Evolutionary conservation across 1,284 basidiomycete species (phyloP).

Genomic region (Athelia sp.): DNA sequence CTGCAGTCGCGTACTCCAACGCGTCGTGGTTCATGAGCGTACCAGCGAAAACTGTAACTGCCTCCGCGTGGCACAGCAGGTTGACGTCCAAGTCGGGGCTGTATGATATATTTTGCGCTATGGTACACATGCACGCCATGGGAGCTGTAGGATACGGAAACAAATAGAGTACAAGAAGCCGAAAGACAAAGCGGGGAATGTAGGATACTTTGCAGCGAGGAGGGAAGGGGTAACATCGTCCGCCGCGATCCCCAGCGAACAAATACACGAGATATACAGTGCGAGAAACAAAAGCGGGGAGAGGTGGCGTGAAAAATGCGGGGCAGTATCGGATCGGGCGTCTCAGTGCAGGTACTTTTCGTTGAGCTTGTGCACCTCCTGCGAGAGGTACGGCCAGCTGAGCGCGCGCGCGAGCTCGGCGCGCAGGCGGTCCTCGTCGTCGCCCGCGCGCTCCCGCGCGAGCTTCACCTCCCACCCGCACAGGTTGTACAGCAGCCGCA

Average conservation of each 20-base stretch:
- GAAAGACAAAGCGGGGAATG: neutral
- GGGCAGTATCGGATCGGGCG: neutral
- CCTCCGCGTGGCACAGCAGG: no score
- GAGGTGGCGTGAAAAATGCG: neutral
- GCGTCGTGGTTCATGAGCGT: no score
- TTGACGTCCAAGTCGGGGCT: no score
- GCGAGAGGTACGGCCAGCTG: conserved; percentile 76
- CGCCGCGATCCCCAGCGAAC: neutral
- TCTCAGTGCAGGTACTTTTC: conserved; percentile 67
- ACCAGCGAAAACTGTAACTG: no score
- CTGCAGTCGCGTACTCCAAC: no score
- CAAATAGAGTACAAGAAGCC: neutral
- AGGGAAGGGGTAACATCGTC: neutral
- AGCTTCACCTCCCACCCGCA: conserved; percentile 90
- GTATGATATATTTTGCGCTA: neutral
- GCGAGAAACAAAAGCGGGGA: neutral
- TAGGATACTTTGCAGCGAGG: neutral
- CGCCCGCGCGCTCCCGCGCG: conserved; percentile 59
- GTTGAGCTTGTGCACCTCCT: conserved; percentile 75
- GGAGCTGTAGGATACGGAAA: neutral
- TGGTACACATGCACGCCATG: neutral
- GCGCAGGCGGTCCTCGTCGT: conserved; percentile 41
- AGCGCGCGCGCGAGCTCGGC: conserved; percentile 57
- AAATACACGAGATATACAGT: neutral
- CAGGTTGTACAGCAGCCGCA: conserved; percentile 89